Base-by-base conservation (phyloP, 2,329 filamentous ascomycete species). In the Aspergillus sp. region DNA sequence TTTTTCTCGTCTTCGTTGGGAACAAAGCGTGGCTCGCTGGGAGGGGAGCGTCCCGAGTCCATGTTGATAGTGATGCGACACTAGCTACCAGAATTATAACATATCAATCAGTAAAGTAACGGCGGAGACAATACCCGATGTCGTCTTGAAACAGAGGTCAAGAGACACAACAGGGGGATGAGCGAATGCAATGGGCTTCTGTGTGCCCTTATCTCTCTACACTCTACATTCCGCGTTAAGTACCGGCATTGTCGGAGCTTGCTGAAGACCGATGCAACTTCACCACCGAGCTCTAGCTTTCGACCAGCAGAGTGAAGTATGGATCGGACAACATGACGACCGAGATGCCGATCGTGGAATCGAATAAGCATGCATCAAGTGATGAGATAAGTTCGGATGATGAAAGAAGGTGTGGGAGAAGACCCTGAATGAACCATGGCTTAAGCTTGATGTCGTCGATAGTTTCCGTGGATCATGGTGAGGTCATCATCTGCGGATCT, bases 401-500 rank as follows among this genome's bases (percentile, higher is more conserved):
- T 36, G 32, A 36, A 47, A 25, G n/a, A 21, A 45, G n/a, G 21
- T 5, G 8, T 2, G n/a, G 25, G 28, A 41, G 15, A n/a, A 47
- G 21, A 43, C 53, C 53, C 53, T 45, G 41, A 28, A 6, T 47
- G 41, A 21, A 47, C 43, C 25, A 15, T 55, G 53, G 53, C 10
- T 15, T 15, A 41, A 47, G 32, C 45, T 39, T 30, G 38, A 23
- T 45, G 25, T 32, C 15, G 25, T 47, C 10, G 39, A n/a, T 41
- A n/a, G 41, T n/a, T 45, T 28, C 41, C 41, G 53, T 17, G 39
- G 41, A 55, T 30, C 53, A 47, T 55, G 23, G 41, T 55, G 53
- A 55, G 28, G 53, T 55, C 53, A 55, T 55, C 53, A 55, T 55
- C 53, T 55, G 25, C n/a, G 38, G 23, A 17, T 23, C n/a, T 28